phyloP scores from a whole-genome alignment of 163 green algal genomes.

The Coccomyxa subellipsoidea region DNA sequence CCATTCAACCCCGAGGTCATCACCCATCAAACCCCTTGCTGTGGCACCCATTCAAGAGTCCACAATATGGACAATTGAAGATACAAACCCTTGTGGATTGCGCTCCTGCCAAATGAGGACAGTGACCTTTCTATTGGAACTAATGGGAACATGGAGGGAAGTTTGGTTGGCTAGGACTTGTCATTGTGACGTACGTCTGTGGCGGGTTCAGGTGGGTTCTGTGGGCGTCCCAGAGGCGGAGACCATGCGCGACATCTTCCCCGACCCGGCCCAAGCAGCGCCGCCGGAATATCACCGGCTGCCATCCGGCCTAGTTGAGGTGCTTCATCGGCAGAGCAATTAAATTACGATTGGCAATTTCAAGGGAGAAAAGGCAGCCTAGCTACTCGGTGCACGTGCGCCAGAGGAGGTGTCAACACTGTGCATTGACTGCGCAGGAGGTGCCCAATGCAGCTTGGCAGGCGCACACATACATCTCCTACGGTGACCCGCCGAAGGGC shows the following conservation, averaged over 20 bases:
- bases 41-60: too few species aligned
- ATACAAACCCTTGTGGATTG: too few species aligned
- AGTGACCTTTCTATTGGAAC: too few species aligned
- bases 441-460: conserved; percentile 3
- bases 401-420: not conserved
- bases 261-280: not conserved
- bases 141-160: too few species aligned
- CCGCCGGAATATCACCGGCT: not conserved
- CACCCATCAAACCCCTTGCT: too few species aligned
- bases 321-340: too few species aligned
- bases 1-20: conserved; percentile 9
- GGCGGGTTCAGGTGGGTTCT: not conserved
- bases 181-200: not conserved
- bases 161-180: too few species aligned
- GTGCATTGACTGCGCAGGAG: not conserved
- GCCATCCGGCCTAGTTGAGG: not conserved
- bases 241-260: conserved; percentile 7
- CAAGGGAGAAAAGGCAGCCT: not conserved
- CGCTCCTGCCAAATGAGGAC: too few species aligned
- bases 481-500: not conserved
- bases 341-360: not conserved
- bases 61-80: too few species aligned
- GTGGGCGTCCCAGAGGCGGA: conserved; percentile 7
- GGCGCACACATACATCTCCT: conserved; percentile 1
- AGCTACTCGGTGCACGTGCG: not conserved